A percentile compares a stretch with the other conserved stretches of the same genome.
Conservation (phyloP, 1,284 basidiomycete genomes). For the Rhodotorula sp. region DNA sequence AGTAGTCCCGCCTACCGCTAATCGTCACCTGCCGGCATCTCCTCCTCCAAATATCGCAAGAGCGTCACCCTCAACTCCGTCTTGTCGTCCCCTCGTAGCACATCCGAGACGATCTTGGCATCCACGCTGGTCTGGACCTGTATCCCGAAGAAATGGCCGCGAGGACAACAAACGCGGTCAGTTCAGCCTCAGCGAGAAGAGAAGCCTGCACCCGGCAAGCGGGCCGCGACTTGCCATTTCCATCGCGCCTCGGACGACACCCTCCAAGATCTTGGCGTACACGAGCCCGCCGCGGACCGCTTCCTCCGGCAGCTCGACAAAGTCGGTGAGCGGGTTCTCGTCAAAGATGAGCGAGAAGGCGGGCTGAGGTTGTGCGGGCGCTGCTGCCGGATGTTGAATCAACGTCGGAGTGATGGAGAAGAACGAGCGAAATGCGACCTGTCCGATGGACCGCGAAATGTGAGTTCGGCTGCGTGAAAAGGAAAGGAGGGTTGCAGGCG, state of each 20-base stretch:
- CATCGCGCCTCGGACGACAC: conserved; percentile 85
- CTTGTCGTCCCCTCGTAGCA: conserved; percentile 84
- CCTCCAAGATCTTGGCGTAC: conserved; percentile 95
- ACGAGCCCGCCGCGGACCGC: conserved; percentile 83
- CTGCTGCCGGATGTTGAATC: conserved; percentile 60
- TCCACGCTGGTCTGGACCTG: conserved; percentile 97
- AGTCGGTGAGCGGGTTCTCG: conserved; percentile 95
- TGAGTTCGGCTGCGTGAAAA: neutral
- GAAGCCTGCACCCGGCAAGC: neutral
- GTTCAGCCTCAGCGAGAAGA: too few species aligned
- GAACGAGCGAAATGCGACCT: conserved; percentile 99
- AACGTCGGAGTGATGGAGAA: conserved; percentile 86
- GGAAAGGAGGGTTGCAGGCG: too few species aligned
- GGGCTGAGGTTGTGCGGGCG: conserved; percentile 50
- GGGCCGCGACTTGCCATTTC: conserved; percentile 78
- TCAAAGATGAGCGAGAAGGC: conserved; percentile 83
- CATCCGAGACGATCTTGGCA: conserved; percentile 83
- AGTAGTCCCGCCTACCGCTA: neutral
- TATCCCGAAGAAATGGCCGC: neutral
- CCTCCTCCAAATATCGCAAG: conserved; percentile 90
- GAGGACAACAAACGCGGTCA: neutral
- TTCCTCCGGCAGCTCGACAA: conserved; percentile 93
- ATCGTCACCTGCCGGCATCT: conserved; percentile 51
- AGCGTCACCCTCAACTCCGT: conserved; percentile 91
- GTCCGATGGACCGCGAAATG: neutral